Evolutionary conservation across 768 basidiomycete genomes (phyloP).

Genomic region (Mycena rebaudengoi): DNA sequence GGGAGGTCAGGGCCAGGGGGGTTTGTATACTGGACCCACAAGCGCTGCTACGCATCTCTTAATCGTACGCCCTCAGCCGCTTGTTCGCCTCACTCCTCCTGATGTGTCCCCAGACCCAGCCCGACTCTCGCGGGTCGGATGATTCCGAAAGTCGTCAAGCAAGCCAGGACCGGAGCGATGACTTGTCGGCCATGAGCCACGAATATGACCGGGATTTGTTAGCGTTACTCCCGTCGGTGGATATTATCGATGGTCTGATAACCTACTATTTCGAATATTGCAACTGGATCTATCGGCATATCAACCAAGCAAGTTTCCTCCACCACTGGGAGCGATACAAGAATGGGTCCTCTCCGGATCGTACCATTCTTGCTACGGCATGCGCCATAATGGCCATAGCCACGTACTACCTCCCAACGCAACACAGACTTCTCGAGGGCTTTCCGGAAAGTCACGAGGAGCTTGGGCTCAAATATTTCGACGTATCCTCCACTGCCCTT

Average conservation of each 20-base stretch:
- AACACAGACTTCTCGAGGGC: slow-evolving; percentile 67
- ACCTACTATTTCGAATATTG: slow-evolving; percentile 85
- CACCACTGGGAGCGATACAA: slow-evolving; percentile 81
- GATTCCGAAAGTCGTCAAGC: slow-evolving; percentile 62
- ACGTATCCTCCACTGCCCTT: slow-evolving; percentile 70
- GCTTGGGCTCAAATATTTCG: slow-evolving; percentile 72
- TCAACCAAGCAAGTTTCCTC: slow-evolving; percentile 69
- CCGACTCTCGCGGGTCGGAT: slow-evolving; percentile 57
- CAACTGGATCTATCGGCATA: slow-evolving; percentile 87
- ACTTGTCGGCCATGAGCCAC: slow-evolving; percentile 50
- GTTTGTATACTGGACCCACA: slow-evolving; percentile 83
- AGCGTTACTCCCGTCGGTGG: slow-evolving; percentile 66
- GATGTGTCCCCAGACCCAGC: slow-evolving; percentile 25
- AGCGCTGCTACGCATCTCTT: slow-evolving; percentile 76
- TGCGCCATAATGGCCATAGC: slow-evolving; percentile 81
- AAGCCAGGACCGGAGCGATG: slow-evolving; percentile 59
- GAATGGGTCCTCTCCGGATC: slow-evolving; percentile 68
- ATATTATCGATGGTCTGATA: slow-evolving; percentile 78
- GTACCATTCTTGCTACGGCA: slow-evolving; percentile 74
- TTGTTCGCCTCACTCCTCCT: slow-evolving; percentile 16
- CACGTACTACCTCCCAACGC: slow-evolving; percentile 72
- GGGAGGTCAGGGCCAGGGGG: slow-evolving; percentile 69
- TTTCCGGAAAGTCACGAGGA: slow-evolving; percentile 64
- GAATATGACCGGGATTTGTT: slow-evolving; percentile 82
- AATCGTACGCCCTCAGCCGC: slow-evolving; percentile 50